Evolutionary conservation across 2,329 filamentous ascomycete genomes (phyloP), one percentile per base, ranked within the genome.

Genomic region (Alternaria sp.): DNA sequence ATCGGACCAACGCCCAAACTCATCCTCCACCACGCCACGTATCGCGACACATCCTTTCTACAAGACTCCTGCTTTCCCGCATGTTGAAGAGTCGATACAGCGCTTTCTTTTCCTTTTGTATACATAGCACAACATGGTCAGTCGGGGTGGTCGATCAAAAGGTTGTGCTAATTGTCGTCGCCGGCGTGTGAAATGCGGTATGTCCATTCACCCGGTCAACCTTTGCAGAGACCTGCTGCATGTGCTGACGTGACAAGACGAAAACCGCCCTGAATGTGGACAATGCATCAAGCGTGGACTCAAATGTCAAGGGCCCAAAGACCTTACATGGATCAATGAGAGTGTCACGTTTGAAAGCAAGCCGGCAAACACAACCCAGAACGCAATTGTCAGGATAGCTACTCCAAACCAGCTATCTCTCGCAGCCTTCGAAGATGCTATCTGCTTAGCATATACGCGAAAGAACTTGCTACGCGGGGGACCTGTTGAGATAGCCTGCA

Each of bases 171-270:
- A 71, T n/a, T 76, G 73, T 60, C 70, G 73, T 17, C 67, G 67
- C 40, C 66, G 73, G 25, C 68, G 70, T 26, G 67, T 75, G 15
- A 76, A 75, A 56, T 76, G 73, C 40, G 73, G 73, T 75, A 59
- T 57, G 73, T 69, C 28, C 28, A 36, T 36, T 51, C 28, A 21
- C 28, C 21, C 2, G 12, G 21, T 28, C n/a, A 11, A 54, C 11
- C 11, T 23, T 45, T 13, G 4, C 32, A 7, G 26, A 17, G 44
- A 26, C 9, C 47, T 19, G 15, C 25, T 26, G n/a, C 19, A 6
- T 44, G 6, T 55, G 30, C 51, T 54, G n/a, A 54, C 21, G 25
- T 40, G 12, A 25, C 49, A 15, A 76, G 73, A 75, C 57, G 73
- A 76, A 46, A 67, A 60, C 11, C 69, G 67, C n/a, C 73, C 73